A percentile compares a stretch with the other conserved stretches of the same genome.
These are phyloP conservation scores for Nitzschia palea DNA, from an alignment of 108 stramenopile genomes.

Conservation along the genomic window DNA sequence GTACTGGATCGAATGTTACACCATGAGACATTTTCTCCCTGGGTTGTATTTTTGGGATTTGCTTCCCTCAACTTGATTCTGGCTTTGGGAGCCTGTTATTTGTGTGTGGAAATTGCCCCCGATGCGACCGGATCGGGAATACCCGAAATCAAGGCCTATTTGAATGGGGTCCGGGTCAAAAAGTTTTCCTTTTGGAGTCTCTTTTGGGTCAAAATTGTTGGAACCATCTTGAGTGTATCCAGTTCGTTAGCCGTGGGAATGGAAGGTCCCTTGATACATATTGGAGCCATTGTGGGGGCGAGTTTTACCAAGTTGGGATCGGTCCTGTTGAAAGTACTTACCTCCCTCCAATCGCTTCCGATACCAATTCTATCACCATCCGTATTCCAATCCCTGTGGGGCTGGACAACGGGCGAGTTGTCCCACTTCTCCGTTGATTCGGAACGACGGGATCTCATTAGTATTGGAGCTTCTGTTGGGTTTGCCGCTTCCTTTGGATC, in stretches of 20 bases:
- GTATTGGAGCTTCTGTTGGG: conserved; percentile 77
- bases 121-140: conserved; percentile 76
- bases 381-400: conserved; percentile 5
- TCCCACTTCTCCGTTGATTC: conserved; percentile 63
- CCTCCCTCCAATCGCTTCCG: neutral
- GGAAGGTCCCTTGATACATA: conserved; percentile 85
- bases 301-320: conserved; percentile 3
- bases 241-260: conserved; percentile 76
- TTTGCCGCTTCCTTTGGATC: conserved; percentile 88
- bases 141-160: conserved; percentile 81
- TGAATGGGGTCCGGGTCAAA: conserved; percentile 78
- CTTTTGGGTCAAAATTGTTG: conserved; percentile 60
- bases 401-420: conserved; percentile 35
- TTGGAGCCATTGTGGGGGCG: conserved; percentile 75
- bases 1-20: neutral
- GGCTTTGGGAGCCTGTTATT: conserved; percentile 13
- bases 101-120: conserved; percentile 37
- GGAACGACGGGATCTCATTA: conserved; percentile 70
- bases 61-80: neutral
- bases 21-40: neutral
- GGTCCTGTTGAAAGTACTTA: neutral
- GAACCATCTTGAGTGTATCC: conserved; percentile 64
- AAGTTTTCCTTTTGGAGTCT: conserved; percentile 30
- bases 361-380: neutral
- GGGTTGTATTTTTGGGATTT: conserved; percentile 12